Percentiles rank a stretch among this genome's conserved stretches.
Conservation (phyloP, 2,329 filamentous ascomycete genomes). For the Coniella lustricola region DNA sequence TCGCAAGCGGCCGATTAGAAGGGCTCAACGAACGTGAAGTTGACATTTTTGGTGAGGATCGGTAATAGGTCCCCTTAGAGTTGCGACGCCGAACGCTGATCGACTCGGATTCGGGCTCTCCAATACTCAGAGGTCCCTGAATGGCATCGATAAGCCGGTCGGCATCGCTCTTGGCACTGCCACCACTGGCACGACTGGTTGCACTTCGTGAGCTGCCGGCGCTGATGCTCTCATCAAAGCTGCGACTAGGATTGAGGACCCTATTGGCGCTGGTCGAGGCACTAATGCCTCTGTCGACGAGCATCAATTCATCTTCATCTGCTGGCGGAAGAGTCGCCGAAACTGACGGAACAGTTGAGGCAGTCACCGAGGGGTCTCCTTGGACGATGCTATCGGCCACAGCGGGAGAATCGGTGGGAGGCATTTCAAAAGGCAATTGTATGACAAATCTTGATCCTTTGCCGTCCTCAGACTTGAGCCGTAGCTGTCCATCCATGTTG, state of each 20-base stretch:
- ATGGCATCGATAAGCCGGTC: conserved; percentile 68
- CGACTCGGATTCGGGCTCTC: conserved; percentile 28
- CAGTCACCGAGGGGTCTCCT: conserved; percentile 14
- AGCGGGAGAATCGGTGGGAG: conserved; percentile 21
- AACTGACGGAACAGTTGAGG: conserved; percentile 25
- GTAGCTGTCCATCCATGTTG: conserved; percentile 86
- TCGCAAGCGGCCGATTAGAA: not conserved
- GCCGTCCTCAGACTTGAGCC: conserved; percentile 75
- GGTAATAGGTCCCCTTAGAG: conserved; percentile 10
- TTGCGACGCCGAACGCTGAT: conserved; percentile 12
- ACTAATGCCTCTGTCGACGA: conserved; percentile 44
- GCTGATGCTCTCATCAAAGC: conserved; percentile 33
- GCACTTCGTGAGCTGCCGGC: conserved; percentile 33
- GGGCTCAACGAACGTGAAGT: conserved; percentile 14
- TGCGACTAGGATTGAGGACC: conserved; percentile 23
- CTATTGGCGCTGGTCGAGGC: conserved; percentile 12
- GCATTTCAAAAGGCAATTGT: conserved; percentile 66
- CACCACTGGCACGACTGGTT: conserved; percentile 43
- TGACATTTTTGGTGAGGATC: not conserved
- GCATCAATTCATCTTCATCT: conserved; percentile 49
- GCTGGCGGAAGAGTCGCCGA: conserved; percentile 24
- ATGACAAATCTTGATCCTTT: conserved; percentile 79
- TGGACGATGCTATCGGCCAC: not conserved
- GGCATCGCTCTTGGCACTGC: conserved; percentile 53
- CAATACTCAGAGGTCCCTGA: conserved; percentile 47